Base-by-base conservation (phyloP, 2,329 filamentous ascomycete genomes). In the Immersiporthe knoxdaviesiana region DNA sequence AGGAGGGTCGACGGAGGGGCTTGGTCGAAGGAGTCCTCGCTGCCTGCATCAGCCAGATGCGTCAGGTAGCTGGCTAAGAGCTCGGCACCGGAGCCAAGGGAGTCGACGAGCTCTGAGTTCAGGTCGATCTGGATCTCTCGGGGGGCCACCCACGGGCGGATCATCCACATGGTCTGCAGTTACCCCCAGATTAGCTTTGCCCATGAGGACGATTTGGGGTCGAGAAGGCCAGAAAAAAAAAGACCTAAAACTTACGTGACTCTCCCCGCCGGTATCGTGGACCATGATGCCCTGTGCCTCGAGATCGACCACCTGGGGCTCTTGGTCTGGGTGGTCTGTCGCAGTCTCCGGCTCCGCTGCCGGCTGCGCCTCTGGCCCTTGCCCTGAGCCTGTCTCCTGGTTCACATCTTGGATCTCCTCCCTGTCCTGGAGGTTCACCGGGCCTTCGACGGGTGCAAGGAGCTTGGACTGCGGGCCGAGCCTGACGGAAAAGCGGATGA, bases 251-350 rank as follows among this genome's bases (percentile, higher is more conserved):
- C 92, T 84, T 87, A 97, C 93, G 84, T 98, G 95, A 76, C 93
- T 96, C 78, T 96, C 92, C 68, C 90, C 91, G 65, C 93, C 94
- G 50, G 93, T 92, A 78, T 98, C 94, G 78, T 97, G 98, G 8
- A 98, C 93, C 91, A 98, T 97, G 77, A 99, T 99, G 30, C 96
- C 96, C 80, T 99, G 96, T 8, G 93, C 97, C 81, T 99, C 97
- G 70, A 99, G 87, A 72, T 94, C 91, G 70, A 97, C 85, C 52
- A 88, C 84, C 68, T 85, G 81, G 65, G 85, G 80, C n/a, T 82
- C 79, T 21, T 61, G 63, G 24, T 81, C 77, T 37, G 79, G 77
- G 67, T 81, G 77, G 67, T 81, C 77, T 35, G 81, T 75, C 64
- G 77, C 75, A 59, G 77, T 75, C 59, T 82, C 80, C 69, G 80